Conservation (phyloP, 139 green algal genomes). For the Coelastrella sp. region DNA sequence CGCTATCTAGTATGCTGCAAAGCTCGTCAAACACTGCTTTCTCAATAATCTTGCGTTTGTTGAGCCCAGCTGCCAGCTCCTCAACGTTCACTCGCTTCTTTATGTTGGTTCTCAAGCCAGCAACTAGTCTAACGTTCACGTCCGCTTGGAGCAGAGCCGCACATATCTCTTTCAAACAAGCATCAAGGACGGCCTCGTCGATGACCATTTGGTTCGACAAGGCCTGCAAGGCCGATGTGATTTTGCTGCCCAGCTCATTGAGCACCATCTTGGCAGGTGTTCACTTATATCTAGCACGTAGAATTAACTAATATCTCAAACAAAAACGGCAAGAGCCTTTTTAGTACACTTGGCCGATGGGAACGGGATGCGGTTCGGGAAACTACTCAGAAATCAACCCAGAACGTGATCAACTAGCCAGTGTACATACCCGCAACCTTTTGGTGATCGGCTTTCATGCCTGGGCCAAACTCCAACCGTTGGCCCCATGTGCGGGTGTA, state of each 20-base stretch:
- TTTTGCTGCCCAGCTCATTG: constrained; percentile 88
- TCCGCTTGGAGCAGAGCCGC: constrained; percentile 85
- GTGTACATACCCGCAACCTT: no score
- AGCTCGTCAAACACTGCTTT: constrained; percentile 97
- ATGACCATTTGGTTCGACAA: constrained; percentile 85
- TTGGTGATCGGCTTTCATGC: no score
- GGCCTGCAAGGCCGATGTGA: constrained; percentile 86
- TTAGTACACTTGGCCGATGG: no score
- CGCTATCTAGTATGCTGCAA: constrained; percentile 85
- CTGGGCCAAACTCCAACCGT: no score
- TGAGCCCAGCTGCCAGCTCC: constrained; percentile 90
- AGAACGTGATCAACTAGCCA: no score
- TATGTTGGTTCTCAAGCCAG: constrained; percentile 87
- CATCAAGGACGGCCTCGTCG: constrained; percentile 94
- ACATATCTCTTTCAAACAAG: constrained; percentile 96
- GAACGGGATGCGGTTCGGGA: no score
- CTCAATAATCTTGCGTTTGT: constrained; percentile 95
- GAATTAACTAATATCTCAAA: no score
- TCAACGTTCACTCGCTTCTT: constrained; percentile 94
- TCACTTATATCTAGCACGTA: background rate
- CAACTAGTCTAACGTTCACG: constrained; percentile 60
- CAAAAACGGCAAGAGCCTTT: no score
- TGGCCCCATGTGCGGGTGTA: no score
- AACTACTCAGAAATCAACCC: no score
- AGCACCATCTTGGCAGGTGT: constrained; percentile 89